Percentiles rank a stretch among this genome's conserved stretches.
Conservation (phyloP, 768 basidiomycete species). For the Phaffia australis region DNA sequence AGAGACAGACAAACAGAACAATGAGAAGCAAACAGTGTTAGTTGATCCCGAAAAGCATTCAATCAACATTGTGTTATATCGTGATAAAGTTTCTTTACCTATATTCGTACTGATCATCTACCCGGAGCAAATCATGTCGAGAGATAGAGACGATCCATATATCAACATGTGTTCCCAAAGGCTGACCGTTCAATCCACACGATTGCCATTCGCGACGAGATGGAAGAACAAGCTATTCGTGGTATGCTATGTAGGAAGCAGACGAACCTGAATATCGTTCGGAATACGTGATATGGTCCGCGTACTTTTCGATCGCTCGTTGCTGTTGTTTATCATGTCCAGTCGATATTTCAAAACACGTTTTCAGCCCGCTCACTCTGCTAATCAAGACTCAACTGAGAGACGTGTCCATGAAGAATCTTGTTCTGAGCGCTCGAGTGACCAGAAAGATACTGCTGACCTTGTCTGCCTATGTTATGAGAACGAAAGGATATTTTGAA, state of each 20-base stretch:
- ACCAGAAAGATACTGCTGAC: background rate
- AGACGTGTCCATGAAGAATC: background rate
- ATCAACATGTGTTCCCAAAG: background rate
- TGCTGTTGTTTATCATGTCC: background rate
- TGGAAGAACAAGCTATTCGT: background rate
- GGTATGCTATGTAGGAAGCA: background rate
- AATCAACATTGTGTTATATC: too few species aligned
- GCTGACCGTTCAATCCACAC: background rate
- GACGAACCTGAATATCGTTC: conserved; percentile 17
- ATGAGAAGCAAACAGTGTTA: background rate
- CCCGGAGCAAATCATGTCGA: background rate
- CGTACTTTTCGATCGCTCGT: conserved; percentile 22
- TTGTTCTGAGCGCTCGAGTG: background rate
- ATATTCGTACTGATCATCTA: conserved; percentile 22
- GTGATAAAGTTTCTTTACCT: background rate
- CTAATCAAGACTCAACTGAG: background rate
- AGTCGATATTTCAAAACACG: too few species aligned
- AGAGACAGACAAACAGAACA: background rate
- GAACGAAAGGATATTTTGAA: background rate
- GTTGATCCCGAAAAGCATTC: background rate
- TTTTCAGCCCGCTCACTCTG: too few species aligned
- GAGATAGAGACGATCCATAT: too few species aligned
- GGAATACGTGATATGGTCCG: conserved; percentile 19
- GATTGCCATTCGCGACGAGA: background rate
- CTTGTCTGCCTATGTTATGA: conserved; percentile 23